These are phyloP conservation scores for Melastoma malabathricum DNA, from an alignment of 345 rosid species.

Conservation along the genomic window DNA sequence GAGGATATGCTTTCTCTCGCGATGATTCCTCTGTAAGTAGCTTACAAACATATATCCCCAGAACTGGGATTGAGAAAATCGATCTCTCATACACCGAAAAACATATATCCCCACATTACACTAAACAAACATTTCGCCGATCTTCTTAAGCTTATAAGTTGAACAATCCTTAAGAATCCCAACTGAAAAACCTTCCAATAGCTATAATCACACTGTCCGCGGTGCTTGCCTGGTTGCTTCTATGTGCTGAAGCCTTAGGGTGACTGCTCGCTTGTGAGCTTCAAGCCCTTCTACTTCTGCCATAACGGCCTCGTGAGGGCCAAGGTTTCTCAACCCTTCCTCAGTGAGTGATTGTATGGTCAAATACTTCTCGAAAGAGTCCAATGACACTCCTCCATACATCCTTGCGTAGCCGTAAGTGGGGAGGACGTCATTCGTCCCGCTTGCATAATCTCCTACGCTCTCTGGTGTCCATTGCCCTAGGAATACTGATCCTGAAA, in stretches of 20 bases:
- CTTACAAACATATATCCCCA: no score
- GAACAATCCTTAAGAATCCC: no score
- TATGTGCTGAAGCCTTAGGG: conserved; percentile 65
- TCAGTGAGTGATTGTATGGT: conserved; percentile 74
- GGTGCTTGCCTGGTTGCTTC: conserved; percentile 26
- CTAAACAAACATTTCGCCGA: no score
- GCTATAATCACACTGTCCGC: no score
- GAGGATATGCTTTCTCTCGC: no score
- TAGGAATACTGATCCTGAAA: conserved; percentile 71
- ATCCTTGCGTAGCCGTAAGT: conserved; percentile 87
- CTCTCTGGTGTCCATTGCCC: conserved; percentile 97
- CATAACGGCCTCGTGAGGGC: conserved; percentile 75
- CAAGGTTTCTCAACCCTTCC: conserved; percentile 73
- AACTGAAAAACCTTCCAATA: no score
- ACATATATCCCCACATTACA: no score
- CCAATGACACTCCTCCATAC: conserved; percentile 85
- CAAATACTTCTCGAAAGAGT: conserved; percentile 78
- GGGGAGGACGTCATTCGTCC: conserved; percentile 21
- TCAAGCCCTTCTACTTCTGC: conserved; percentile 84
- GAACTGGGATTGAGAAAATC: no score
- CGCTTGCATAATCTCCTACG: conserved; percentile 93
- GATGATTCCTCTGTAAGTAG: no score
- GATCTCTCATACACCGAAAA: no score
- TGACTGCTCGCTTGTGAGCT: conserved; percentile 87
- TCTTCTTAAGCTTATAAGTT: no score